These are phyloP conservation scores for Alternaria atra DNA, from an alignment of 2,329 filamentous ascomycete species.

Conservation along the genomic window DNA sequence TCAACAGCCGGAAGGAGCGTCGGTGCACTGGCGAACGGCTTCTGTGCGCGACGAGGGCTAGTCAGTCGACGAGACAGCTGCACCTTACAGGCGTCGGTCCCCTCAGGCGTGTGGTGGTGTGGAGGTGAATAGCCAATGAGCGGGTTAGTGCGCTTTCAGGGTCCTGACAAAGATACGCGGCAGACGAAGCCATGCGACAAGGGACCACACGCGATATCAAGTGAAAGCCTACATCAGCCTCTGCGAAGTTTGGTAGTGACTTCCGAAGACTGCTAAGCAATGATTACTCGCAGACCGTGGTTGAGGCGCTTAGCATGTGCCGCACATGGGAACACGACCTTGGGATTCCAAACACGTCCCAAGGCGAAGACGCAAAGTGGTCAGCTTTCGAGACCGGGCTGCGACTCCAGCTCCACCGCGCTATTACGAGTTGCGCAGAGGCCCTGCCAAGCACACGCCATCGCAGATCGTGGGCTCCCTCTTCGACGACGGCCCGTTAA, in stretches of 20 bases:
- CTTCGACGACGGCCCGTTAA: neutral
- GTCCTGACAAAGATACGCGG: constrained; percentile 14
- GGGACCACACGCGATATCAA: neutral
- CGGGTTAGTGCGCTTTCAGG: constrained; percentile 12
- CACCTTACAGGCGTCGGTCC: constrained; percentile 4
- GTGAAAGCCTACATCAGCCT: neutral
- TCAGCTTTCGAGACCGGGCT: constrained; percentile 26
- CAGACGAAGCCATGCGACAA: constrained; percentile 9
- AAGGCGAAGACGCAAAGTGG: constrained; percentile 6
- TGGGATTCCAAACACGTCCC: constrained; percentile 1
- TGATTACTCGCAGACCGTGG: neutral
- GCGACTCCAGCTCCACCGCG: constrained; percentile 26
- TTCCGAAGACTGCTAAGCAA: neutral
- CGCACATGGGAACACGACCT: neutral
- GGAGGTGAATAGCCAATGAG: constrained; percentile 19
- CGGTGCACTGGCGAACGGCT: constrained; percentile 16
- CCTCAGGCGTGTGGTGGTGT: constrained; percentile 15
- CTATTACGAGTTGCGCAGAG: constrained; percentile 15
- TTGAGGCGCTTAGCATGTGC: neutral
- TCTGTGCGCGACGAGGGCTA: constrained; percentile 17
- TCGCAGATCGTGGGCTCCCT: constrained; percentile 17
- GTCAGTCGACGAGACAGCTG: constrained; percentile 11
- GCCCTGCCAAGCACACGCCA: constrained; percentile 28
- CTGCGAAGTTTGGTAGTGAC: neutral
- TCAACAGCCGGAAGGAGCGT: constrained; percentile 3